These are phyloP conservation scores for Panaeolus papilionaceus DNA, from an alignment of 768 basidiomycete genomes.

Conservation along the genomic window DNA sequence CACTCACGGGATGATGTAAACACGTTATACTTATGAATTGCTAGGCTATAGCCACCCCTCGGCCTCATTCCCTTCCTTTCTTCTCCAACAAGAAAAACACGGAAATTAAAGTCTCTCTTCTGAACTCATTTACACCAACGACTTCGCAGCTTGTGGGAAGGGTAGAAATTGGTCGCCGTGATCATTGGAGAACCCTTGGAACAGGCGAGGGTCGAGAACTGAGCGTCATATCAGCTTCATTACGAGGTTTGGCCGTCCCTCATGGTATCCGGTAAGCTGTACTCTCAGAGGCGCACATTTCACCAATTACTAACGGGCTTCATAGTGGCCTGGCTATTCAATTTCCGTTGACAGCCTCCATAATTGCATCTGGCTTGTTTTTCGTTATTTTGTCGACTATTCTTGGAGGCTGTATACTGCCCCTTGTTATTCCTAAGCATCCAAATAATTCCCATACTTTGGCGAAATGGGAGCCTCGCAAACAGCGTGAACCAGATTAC, in stretches of 20 bases:
- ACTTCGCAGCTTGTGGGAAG: slow-evolving; percentile 57
- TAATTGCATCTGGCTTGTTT: slow-evolving; percentile 53
- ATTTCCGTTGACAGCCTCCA: slow-evolving; percentile 65
- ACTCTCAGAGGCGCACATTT: not conserved
- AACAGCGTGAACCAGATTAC: not conserved
- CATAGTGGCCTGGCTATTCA: slow-evolving; percentile 71
- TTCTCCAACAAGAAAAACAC: slow-evolving; percentile 45
- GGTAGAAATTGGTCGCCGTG: slow-evolving; percentile 76
- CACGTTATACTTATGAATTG: not conserved
- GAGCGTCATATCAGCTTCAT: slow-evolving; percentile 63
- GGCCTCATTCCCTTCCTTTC: slow-evolving; percentile 46
- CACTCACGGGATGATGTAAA: not conserved
- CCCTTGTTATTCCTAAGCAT: slow-evolving; percentile 29
- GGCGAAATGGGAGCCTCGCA: not conserved
- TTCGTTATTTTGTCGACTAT: slow-evolving; percentile 51
- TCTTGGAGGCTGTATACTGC: slow-evolving; percentile 58
- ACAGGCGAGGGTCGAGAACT: slow-evolving; percentile 76
- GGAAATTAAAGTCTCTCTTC: slow-evolving; percentile 59
- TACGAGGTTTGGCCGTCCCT: slow-evolving; percentile 68
- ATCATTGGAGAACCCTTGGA: slow-evolving; percentile 75
- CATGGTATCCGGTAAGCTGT: slow-evolving; percentile 69
- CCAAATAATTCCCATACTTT: not conserved
- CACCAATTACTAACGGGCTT: slow-evolving; percentile 5
- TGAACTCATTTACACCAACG: slow-evolving; percentile 58
- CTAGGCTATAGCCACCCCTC: slow-evolving; percentile 66